phyloP scores from a whole-genome alignment of 352 stramenopile species.

The Lagenidium sp. region DNA sequence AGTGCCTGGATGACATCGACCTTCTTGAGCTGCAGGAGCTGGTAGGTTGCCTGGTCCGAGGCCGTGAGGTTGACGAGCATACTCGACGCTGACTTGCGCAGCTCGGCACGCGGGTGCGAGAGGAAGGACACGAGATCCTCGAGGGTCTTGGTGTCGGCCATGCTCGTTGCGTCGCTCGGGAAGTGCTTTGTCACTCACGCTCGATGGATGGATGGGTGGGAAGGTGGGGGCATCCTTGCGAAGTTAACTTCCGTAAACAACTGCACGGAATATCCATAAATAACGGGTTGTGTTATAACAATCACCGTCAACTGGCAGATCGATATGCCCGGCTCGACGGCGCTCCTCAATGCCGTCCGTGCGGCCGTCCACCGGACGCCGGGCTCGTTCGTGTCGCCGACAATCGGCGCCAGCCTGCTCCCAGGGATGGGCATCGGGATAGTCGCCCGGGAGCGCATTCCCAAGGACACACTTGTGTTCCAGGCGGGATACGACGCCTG shows the following conservation, averaged over 20 bases:
- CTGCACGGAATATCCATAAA: neutral
- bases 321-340: too few species aligned
- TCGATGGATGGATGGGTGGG: too few species aligned
- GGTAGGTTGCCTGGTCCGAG: conserved; percentile 68
- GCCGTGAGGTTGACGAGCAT: conserved; percentile 77
- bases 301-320: neutral
- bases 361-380: conserved; percentile 39
- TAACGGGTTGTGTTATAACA: neutral
- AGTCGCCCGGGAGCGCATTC: conserved; percentile 37
- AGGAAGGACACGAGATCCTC: conserved; percentile 81
- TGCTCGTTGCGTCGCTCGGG: conserved; percentile 8
- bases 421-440: conserved; percentile 60
- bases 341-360: conserved; percentile 31
- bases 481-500: conserved; percentile 42
- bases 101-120: conserved; percentile 66
- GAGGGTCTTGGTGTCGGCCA: conserved; percentile 59
- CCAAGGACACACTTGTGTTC: conserved; percentile 55
- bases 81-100: conserved; percentile 79
- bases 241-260: too few species aligned
- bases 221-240: too few species aligned
- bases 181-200: conserved; percentile 1
- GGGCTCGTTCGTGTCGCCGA: conserved; percentile 39
- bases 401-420: conserved; percentile 35
- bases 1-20: conserved; percentile 70
- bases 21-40: conserved; percentile 65